phyloP scores from a whole-genome alignment of 1,284 basidiomycete genomes.

The Meripilus lineatus region DNA sequence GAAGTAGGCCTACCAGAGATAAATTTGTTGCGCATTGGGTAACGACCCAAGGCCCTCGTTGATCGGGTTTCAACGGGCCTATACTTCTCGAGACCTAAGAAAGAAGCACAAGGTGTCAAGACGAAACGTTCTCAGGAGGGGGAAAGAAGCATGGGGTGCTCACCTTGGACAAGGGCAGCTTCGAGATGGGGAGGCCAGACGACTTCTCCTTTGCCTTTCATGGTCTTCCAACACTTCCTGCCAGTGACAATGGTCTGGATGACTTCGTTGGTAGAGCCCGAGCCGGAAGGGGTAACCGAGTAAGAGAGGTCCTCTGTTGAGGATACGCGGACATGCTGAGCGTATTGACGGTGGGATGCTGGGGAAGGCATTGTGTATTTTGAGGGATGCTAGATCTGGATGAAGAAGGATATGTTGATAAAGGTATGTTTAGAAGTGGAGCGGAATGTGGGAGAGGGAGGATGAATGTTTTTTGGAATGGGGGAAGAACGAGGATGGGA shows the following conservation, averaged over 20 bases:
- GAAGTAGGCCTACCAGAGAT: constrained; percentile 37
- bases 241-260: constrained; percentile 57
- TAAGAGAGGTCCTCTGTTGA: constrained; percentile 29
- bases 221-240: constrained; percentile 70
- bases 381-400: neutral
- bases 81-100: constrained; percentile 59
- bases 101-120: constrained; percentile 2
- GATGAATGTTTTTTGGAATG: too few species aligned
- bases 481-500: too few species aligned
- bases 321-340: constrained; percentile 28
- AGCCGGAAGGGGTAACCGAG: constrained; percentile 19
- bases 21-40: constrained; percentile 71
- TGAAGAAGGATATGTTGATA: too few species aligned
- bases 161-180: constrained; percentile 69
- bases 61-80: constrained; percentile 67
- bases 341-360: constrained; percentile 16
- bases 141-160: constrained; percentile 11
- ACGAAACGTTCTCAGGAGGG: constrained; percentile 1
- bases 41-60: constrained; percentile 64
- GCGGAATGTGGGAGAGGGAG: too few species aligned
- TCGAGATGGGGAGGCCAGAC: constrained; percentile 76
- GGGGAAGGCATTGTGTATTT: neutral
- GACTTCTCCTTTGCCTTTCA: constrained; percentile 59
- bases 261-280: constrained; percentile 25
- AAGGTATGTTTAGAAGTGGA: too few species aligned